Evolutionary conservation across 345 rosid species (phyloP), one percentile per base, ranked within the genome.

Genomic region (Cardamine resedifolia): DNA sequence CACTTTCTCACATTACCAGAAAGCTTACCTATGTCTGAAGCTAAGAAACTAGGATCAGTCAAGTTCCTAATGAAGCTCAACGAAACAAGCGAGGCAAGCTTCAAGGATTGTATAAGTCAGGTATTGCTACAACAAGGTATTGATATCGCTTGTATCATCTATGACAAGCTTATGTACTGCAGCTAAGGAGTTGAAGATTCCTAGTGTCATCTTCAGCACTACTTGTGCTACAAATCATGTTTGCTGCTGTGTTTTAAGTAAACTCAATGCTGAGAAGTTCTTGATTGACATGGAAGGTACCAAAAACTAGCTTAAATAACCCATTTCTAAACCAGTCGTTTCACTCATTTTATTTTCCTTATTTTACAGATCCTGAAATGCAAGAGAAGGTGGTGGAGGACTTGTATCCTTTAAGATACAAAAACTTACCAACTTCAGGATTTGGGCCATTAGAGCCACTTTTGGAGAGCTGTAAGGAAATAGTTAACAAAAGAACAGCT

Each of bases 111-210:
- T 39, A 49, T 74, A 20, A 34, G 36, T 49, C 52, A 74, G 15
- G 39, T 74, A 2, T 20, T 66, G 53, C 26, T 26, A 2, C 72
- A 74, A 66, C 27, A 48, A 8, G 27, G 18, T 15, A 82, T 72
- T 31, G 73, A 77, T 49, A 57, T 80, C 11, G 51, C 73, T 4
- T 82, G 87, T 63, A 59, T 90, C 38, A 75, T 90, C 10, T 83
- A 85, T 3, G 76, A 70, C 30, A 64, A 76, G 41, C 47, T 44
- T 31, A 56, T 76, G 75, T 76, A 76, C 53, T 76, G 65, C 51
- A 43, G 71, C 76, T 36, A 53, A 39, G 11, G 71, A 57, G 3
- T 44, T 77, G 7, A 64, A 64, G 49, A n/a, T 77, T 38, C 80
- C 72, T 1, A 45, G 67, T 66, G 11, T 71, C 12, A 64, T 71